Evolutionary conservation across 2,329 filamentous ascomycete species (phyloP), one percentile per base, ranked within the genome.

Genomic region (Aureobasidium sp.): DNA sequence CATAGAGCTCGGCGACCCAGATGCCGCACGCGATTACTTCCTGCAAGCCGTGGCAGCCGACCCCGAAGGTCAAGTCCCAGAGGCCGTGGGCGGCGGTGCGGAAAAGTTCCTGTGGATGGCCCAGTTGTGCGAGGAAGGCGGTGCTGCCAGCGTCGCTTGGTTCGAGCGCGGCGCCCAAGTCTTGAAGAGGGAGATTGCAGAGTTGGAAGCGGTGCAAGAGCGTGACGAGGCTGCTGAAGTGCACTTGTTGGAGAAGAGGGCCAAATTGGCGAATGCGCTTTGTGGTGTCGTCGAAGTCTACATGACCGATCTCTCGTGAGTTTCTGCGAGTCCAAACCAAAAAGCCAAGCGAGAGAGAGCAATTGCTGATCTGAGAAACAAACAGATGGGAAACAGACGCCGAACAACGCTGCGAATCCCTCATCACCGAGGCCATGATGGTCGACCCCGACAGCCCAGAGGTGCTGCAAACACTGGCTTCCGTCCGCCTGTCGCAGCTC

Each of bases 91-190:
- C 44, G 89, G 88, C 24, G 90, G 90, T 1, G 82, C 90, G 0
- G 91, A 97, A 66, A 97, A 96, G 72, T 97, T 96, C 65, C 72
- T 97, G 44, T 95, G 90, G 81, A 76, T 98, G 55, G 93, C 93
- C 58, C 93, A 98, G 71, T 77, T 98, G 63, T 93, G 78, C 59
- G 79, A 83, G 60, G 73, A 79, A 57, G 80, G 80, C 48, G 80
- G 80, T 11, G 68, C 71, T 52, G 78, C 80, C 60, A 83, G 79
- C 59, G 79, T 84, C 41, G 64, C 67, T 45, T 83, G 80, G 78
- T 84, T 80, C 58, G 78, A 83, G 61, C 78, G 75, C 60, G 88
- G 90, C 11, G 86, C 87, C 0, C 74, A 78, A 34, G 83, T 85
- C 48, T 74, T 98, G 64, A 80, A 88, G 64, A 73, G 75, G 58